Percentiles rank a stretch among this genome's conserved stretches.
phyloP scores from a whole-genome alignment of 768 basidiomycete species.

The Cystobasidium onofrii region DNA sequence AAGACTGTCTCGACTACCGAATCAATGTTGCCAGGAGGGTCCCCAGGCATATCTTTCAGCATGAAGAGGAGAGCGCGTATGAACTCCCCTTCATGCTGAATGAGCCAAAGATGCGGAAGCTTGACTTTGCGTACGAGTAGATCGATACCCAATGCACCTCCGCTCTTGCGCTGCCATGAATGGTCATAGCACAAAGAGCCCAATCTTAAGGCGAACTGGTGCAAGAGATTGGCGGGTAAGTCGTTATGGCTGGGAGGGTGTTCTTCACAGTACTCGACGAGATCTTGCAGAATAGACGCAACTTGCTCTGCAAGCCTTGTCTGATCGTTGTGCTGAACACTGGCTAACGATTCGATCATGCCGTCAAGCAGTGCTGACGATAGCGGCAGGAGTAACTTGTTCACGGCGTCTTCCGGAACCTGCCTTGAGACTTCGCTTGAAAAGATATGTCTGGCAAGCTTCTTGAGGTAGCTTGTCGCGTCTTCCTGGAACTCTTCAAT shows the following conservation, averaged over 20 bases:
- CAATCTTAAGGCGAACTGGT: constrained; percentile 75
- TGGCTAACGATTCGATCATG: constrained; percentile 63
- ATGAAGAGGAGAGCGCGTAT: constrained; percentile 81
- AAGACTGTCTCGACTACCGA: constrained; percentile 68
- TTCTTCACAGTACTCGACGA: constrained; percentile 54
- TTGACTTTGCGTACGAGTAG: constrained; percentile 66
- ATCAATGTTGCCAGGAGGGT: constrained; percentile 71
- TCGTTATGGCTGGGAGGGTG: constrained; percentile 42
- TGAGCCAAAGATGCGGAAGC: constrained; percentile 67
- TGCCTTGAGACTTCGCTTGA: constrained; percentile 58
- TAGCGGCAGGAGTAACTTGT: constrained; percentile 44
- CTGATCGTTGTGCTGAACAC: constrained; percentile 37
- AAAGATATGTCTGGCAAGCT: constrained; percentile 64
- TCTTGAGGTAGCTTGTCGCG: constrained; percentile 63
- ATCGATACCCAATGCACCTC: constrained; percentile 76
- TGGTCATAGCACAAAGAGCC: constrained; percentile 81
- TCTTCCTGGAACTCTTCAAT: constrained; percentile 60
- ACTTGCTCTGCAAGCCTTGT: constrained; percentile 36
- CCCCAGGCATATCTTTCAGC: constrained; percentile 85
- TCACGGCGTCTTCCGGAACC: constrained; percentile 40
- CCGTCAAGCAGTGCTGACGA: constrained; percentile 57
- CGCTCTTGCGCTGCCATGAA: constrained; percentile 78
- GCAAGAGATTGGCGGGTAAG: constrained; percentile 52
- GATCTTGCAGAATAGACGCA: constrained; percentile 52
- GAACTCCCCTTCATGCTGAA: constrained; percentile 79